phyloP scores from a whole-genome alignment of 73 alveolate species.

The Paramecium octaurelia region DNA sequence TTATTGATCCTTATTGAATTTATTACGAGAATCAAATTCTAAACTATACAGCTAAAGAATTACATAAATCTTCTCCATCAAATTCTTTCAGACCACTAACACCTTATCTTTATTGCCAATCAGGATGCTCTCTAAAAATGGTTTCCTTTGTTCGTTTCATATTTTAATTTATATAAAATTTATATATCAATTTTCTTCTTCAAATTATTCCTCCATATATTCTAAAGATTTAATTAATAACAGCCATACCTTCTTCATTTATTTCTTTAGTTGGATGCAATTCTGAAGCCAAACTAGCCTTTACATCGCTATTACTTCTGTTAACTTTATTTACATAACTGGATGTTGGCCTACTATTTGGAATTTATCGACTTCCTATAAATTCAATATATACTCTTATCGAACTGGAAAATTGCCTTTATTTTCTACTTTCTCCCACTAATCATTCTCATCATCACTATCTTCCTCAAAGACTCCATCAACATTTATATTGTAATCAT shows the following conservation, averaged over 20 bases:
- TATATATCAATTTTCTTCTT: conserved; percentile 26
- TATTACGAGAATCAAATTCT: conserved; percentile 29
- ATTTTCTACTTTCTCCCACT: conserved; percentile 36
- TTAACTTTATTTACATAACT: conserved; percentile 37
- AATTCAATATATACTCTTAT: neutral
- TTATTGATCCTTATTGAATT: conserved; percentile 19
- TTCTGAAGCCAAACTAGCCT: neutral
- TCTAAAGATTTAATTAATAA: neutral
- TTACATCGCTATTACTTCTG: neutral
- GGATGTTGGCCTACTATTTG: conserved; percentile 50
- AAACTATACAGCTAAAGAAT: neutral
- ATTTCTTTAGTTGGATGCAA: neutral
- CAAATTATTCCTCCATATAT: conserved; percentile 7
- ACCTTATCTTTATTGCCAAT: conserved; percentile 38
- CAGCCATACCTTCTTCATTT: neutral
- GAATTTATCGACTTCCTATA: conserved; percentile 14
- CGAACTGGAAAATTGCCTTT: conserved; percentile 39
- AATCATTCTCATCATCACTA: conserved; percentile 27
- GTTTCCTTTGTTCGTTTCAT: conserved; percentile 42
- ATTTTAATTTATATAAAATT: neutral
- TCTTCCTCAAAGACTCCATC: conserved; percentile 46
- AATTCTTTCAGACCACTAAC: conserved; percentile 32
- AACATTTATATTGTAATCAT: conserved; percentile 32
- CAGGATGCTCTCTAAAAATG: conserved; percentile 2
- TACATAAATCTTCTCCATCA: conserved; percentile 56